Conservation (phyloP, 2,329 filamentous ascomycete genomes). For the Diplodia corticola region DNA sequence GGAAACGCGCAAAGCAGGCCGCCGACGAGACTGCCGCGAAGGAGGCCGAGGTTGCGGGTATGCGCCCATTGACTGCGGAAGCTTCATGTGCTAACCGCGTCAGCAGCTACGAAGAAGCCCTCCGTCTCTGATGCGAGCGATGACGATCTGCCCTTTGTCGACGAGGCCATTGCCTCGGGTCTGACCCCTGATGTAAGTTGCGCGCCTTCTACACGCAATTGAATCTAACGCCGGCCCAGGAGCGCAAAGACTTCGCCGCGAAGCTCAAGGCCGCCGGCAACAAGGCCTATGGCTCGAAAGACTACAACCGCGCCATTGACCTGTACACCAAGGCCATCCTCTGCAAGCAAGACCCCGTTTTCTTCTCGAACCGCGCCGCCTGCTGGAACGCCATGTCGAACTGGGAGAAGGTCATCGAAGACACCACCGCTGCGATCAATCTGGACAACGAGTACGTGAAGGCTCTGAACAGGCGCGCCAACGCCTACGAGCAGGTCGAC, state of each 20-base stretch:
- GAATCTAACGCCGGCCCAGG: conserved; percentile 51
- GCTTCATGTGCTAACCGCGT: conserved; percentile 5
- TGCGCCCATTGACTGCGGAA: neutral
- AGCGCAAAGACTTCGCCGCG: conserved; percentile 81
- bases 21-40: conserved; percentile 52
- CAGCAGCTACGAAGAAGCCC: conserved; percentile 38
- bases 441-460: conserved; percentile 97
- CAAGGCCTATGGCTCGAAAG: conserved; percentile 91
- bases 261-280: conserved; percentile 96
- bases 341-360: conserved; percentile 96
- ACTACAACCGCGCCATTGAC: conserved; percentile 90
- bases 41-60: conserved; percentile 34
- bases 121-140: conserved; percentile 39
- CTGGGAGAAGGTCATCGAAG: conserved; percentile 95
- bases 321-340: conserved; percentile 95
- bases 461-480: conserved; percentile 92
- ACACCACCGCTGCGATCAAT: conserved; percentile 90
- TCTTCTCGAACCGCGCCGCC: conserved; percentile 97
- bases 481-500: conserved; percentile 91
- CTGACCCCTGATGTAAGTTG: conserved; percentile 46
- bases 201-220: neutral
- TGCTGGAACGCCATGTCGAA: conserved; percentile 92
- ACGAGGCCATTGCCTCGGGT: conserved; percentile 45
- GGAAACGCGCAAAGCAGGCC: conserved; percentile 80
- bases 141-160: conserved; percentile 52